Evolutionary conservation across 176 grass and related monocot genomes (phyloP), one percentile per base, ranked within the genome.

Genomic region (Zoysia japonica): DNA sequence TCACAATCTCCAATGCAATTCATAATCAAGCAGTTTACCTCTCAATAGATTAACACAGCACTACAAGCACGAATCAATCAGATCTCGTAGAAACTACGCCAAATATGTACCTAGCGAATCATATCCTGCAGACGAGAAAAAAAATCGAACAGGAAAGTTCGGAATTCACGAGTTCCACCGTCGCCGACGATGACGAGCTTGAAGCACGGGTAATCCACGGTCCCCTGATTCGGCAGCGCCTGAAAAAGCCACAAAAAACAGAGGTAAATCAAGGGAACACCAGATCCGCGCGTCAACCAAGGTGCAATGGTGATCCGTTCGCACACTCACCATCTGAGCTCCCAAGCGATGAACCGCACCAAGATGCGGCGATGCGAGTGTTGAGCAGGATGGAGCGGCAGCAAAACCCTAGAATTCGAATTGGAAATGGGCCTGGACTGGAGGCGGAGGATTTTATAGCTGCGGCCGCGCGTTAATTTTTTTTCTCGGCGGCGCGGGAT

Each of bases 161-260:
- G 12, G 11, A 65, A 63, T 84, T 82, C 78, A 97, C 93, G 90
- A 47, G 93, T 97, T 40, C 93, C 90, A 28, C 93, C 90, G 72
- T 97, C 93, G 20, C 93, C 93, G 60, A 97, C 93, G 71, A 97
- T 82, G 71, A 97, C 90, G 51, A 97, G 90, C 80, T 93, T 97
- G 77, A 97, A 97, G 83, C 85, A 91, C 16, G 93, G 93, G 79
- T 97, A 97, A 2, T 93, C 88, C 13, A 97, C 93, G 49, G 85
- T 90, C 16, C 80, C 85, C 90, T 97, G 90, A 69, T 90, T 97
- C 36, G 88, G 93, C 15, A 93, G 85, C 38, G 93, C 93, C 93
- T 97, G 75, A 1, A 77, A 80, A 9, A 54, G 16, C 44, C 2
- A 82, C 65, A 46, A 37, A 53, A 14, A 7, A 50, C 5, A 38